Percentiles rank a stretch among this genome's conserved stretches.
phyloP scores from a whole-genome alignment of 1,284 basidiomycete species.

The Coniferiporia sulphurascens region DNA sequence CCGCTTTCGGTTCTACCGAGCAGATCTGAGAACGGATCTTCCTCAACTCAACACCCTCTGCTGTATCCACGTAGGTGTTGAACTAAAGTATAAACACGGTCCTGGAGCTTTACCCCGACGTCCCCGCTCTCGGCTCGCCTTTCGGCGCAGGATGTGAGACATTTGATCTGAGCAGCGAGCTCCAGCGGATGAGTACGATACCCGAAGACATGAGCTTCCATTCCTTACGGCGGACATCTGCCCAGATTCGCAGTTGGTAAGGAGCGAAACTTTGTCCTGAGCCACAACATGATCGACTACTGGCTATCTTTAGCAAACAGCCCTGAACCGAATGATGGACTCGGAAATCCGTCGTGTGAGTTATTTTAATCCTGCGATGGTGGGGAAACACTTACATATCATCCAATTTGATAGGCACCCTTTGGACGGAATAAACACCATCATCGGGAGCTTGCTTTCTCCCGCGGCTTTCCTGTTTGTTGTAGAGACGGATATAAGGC shows the following conservation, averaged over 20 bases:
- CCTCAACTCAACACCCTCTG: slow-evolving; percentile 32
- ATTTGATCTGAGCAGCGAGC: slow-evolving; percentile 40
- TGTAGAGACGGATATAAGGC: too few relatives aligned
- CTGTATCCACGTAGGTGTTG: slow-evolving; percentile 24
- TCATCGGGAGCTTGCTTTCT: not conserved
- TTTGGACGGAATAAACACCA: slow-evolving; percentile 31
- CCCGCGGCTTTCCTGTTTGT: too few relatives aligned
- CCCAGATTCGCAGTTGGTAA: slow-evolving; percentile 32
- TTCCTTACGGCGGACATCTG: slow-evolving; percentile 37
- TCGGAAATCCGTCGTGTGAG: slow-evolving; percentile 27
- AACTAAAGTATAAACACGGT: slow-evolving; percentile 28
- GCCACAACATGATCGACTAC: slow-evolving; percentile 42
- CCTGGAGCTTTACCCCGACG: slow-evolving; percentile 42
- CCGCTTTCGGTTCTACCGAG: slow-evolving; percentile 27
- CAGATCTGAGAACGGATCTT: slow-evolving; percentile 27
- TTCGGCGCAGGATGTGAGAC: slow-evolving; percentile 47
- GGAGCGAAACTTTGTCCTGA: slow-evolving; percentile 37
- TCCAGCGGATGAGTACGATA: slow-evolving; percentile 40
- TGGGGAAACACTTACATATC: too few relatives aligned
- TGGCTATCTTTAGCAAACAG: slow-evolving; percentile 49
- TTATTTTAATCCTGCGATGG: not conserved
- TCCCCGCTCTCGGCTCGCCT: slow-evolving; percentile 44
- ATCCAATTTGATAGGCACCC: slow-evolving; percentile 28
- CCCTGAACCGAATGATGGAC: slow-evolving; percentile 45
- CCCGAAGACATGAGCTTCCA: slow-evolving; percentile 39